A percentile compares a stretch with the other conserved stretches of the same genome.
phyloP scores from a whole-genome alignment of 768 basidiomycete species.

The Termitomyces sp. region DNA sequence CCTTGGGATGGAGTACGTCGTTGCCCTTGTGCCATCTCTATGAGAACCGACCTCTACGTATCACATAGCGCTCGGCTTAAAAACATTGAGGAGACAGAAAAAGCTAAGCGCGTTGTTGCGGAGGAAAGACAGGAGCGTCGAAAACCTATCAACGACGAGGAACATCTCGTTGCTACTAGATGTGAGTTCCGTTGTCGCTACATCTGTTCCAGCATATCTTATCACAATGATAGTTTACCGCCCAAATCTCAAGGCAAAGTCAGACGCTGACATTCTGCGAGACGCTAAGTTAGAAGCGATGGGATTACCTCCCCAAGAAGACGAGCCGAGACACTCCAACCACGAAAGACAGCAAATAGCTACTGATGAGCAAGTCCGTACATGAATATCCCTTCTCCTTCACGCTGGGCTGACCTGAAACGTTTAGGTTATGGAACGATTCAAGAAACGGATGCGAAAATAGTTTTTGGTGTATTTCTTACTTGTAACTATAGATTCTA shows the following conservation, averaged over 20 bases:
- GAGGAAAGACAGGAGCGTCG: constrained; percentile 67
- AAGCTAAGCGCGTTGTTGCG: constrained; percentile 83
- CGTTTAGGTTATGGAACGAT: constrained; percentile 85
- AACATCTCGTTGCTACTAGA: constrained; percentile 80
- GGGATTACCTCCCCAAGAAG: constrained; percentile 62
- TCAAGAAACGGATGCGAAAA: constrained; percentile 94
- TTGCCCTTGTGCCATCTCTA: not conserved
- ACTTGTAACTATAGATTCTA: constrained; percentile 5
- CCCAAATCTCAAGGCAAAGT: constrained; percentile 77
- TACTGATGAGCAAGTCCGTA: constrained; percentile 83
- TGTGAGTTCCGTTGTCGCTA: constrained; percentile 52
- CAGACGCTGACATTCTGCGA: constrained; percentile 83
- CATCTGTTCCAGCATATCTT: constrained; percentile 1
- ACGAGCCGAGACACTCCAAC: constrained; percentile 42
- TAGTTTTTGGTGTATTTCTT: constrained; percentile 27
- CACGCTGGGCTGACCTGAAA: not conserved
- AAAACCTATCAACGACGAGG: constrained; percentile 61
- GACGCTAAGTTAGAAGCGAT: constrained; percentile 88
- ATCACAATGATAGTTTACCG: constrained; percentile 62
- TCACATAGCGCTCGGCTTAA: constrained; percentile 72
- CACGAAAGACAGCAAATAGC: constrained; percentile 74
- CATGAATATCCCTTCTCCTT: not conserved
- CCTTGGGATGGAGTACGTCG: constrained; percentile 93
- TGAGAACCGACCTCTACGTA: constrained; percentile 1
- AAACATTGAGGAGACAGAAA: constrained; percentile 98